Conservation (phyloP, 257 asterid species). For the Fraxinus pennsylvanica region DNA sequence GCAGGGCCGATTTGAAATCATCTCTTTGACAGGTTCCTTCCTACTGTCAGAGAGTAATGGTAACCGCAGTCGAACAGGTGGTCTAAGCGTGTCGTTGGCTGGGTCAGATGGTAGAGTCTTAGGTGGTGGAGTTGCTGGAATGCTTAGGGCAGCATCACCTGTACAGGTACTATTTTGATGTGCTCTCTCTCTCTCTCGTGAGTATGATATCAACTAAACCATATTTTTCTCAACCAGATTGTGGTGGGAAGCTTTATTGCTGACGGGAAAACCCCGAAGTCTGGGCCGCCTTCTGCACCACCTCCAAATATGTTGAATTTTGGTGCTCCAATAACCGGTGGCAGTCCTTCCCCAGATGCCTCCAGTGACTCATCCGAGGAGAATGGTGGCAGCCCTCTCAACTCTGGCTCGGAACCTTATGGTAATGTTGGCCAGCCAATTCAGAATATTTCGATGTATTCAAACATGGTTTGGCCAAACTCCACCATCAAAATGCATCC, state of each 20-base stretch:
- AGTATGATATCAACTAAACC: not conserved
- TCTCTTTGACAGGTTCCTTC: constrained; percentile 78
- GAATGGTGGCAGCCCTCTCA: constrained; percentile 57
- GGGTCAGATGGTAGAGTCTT: constrained; percentile 76
- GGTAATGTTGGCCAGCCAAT: constrained; percentile 47
- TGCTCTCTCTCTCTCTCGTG: not conserved
- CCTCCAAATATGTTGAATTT: constrained; percentile 60
- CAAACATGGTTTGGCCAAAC: constrained; percentile 67
- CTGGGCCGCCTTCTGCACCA: constrained; percentile 36
- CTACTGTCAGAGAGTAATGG: constrained; percentile 58
- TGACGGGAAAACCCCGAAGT: constrained; percentile 67
- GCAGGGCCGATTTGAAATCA: constrained; percentile 89
- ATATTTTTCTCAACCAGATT: constrained; percentile 45
- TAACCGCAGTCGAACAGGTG: constrained; percentile 47
- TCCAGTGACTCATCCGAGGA: constrained; percentile 72
- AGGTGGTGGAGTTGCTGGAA: constrained; percentile 92
- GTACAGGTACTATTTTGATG: constrained; percentile 56
- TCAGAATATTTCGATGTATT: constrained; percentile 52
- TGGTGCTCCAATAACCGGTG: constrained; percentile 46
- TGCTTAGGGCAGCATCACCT: constrained; percentile 75
- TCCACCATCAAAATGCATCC: constrained; percentile 55
- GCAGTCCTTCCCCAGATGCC: constrained; percentile 64
- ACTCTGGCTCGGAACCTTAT: constrained; percentile 43
- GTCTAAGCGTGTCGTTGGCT: constrained; percentile 74
- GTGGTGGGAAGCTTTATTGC: constrained; percentile 89